Conservation (phyloP, 208 protist species). For the Wallacemonas sp. region DNA sequence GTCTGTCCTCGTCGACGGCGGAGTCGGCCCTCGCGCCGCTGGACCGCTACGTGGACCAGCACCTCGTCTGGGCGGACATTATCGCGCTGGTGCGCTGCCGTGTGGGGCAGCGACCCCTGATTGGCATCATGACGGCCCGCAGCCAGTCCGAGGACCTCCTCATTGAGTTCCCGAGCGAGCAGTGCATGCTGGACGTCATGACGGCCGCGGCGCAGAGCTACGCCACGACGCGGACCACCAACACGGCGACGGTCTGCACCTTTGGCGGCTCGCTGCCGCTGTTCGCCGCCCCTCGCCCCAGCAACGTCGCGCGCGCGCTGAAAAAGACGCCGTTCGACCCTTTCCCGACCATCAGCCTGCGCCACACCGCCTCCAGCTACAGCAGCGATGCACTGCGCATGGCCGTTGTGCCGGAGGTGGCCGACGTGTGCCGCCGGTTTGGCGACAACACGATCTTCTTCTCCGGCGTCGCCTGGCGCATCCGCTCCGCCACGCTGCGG, state of each 20-base stretch:
- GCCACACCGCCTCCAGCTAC: constrained; percentile 35
- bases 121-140: constrained; percentile 43
- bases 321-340: constrained; percentile 53
- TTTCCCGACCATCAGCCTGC: constrained; percentile 54
- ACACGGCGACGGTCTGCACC: constrained; percentile 15
- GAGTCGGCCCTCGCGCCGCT: neutral
- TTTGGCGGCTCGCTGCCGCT: constrained; percentile 32
- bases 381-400: constrained; percentile 50
- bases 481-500: constrained; percentile 48
- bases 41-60: constrained; percentile 12
- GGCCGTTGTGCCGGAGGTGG: constrained; percentile 53
- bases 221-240: neutral
- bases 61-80: constrained; percentile 45
- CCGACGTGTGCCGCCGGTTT: constrained; percentile 51
- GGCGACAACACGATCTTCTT: constrained; percentile 80
- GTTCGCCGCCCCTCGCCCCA: constrained; percentile 36
- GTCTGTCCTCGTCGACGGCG: neutral
- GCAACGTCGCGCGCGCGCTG: constrained; percentile 44
- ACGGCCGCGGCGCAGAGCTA: constrained; percentile 13
- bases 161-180: constrained; percentile 29
- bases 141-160: constrained; percentile 41
- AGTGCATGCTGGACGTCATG: constrained; percentile 20
- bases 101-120: constrained; percentile 29
- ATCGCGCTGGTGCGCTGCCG: constrained; percentile 49
- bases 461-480: constrained; percentile 66